Evolutionary conservation across 305 asterid species (phyloP).

Genomic region (Fraxinus albicans): DNA sequence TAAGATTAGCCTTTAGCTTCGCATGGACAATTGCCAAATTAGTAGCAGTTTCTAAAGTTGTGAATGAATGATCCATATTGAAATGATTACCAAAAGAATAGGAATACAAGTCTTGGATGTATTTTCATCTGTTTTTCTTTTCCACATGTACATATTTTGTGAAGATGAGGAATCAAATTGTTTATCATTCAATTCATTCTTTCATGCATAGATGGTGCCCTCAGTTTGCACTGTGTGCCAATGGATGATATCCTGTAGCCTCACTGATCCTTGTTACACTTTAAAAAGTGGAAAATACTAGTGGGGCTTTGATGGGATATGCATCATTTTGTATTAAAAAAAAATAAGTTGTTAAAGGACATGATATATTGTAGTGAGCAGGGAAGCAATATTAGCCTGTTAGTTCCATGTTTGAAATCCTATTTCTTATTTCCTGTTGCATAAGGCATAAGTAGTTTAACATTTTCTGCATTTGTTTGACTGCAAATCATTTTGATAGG

Average conservation of each 20-base stretch:
- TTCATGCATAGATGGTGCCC: neutral
- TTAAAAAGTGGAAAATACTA: neutral
- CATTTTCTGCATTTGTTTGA: neutral
- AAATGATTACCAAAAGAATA: neutral
- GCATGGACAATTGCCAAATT: neutral
- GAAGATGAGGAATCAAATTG: neutral
- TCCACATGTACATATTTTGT: neutral
- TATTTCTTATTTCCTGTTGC: neutral
- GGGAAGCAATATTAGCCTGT: neutral
- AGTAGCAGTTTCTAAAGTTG: slow-evolving; percentile 1
- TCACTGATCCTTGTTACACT: neutral
- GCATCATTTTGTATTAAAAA: neutral
- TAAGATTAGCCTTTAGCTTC: slow-evolving; percentile 2
- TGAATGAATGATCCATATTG: neutral
- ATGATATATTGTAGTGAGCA: neutral
- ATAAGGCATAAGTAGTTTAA: neutral
- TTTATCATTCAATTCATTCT: neutral
- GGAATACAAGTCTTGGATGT: neutral
- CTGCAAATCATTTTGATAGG: neutral
- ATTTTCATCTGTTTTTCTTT: neutral
- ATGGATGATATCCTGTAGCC: neutral
- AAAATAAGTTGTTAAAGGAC: neutral
- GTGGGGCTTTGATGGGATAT: neutral
- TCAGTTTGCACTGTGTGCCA: neutral
- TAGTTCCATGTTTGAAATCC: neutral